Evolutionary conservation across 2,329 filamentous ascomycete species (phyloP).

Genomic region (Diplodia intermedia): DNA sequence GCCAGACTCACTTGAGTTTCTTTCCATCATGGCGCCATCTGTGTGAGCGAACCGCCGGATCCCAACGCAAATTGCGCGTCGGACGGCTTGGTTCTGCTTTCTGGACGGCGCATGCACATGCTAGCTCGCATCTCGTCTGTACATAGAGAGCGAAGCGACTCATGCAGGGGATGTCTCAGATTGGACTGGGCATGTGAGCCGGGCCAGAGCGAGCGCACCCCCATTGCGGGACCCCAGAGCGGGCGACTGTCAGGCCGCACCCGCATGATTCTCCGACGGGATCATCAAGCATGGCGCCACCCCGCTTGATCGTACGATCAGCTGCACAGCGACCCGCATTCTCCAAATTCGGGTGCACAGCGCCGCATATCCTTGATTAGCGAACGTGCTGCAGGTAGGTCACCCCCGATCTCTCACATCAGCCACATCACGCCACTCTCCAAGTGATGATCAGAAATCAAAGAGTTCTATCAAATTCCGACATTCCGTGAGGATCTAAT

Average conservation of each 20-base stretch:
- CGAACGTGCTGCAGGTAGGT: conserved; percentile 21
- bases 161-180: conserved; percentile 26
- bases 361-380: conserved; percentile 18
- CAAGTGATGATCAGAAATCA: conserved; percentile 34
- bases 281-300: conserved; percentile 29
- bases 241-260: conserved; percentile 28
- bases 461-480: conserved; percentile 34
- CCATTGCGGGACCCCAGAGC: conserved; percentile 30
- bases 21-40: not conserved
- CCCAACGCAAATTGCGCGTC: conserved; percentile 14
- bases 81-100: conserved; percentile 7
- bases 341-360: conserved; percentile 12
- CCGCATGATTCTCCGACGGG: conserved; percentile 26
- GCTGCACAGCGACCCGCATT: conserved; percentile 20
- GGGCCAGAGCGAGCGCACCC: conserved; percentile 15
- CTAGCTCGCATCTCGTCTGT: conserved; percentile 1
- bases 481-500: conserved; percentile 29
- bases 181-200: conserved; percentile 7
- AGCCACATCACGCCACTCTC: conserved; percentile 17
- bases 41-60: not conserved
- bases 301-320: conserved; percentile 32
- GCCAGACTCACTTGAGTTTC: not conserved
- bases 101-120: conserved; percentile 4
- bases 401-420: conserved; percentile 19
- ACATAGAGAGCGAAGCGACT: conserved; percentile 5